A percentile compares a stretch with the other conserved stretches of the same genome.
phyloP scores from a whole-genome alignment of 2,329 filamentous ascomycete genomes.

The Ceratocystis variospora region DNA sequence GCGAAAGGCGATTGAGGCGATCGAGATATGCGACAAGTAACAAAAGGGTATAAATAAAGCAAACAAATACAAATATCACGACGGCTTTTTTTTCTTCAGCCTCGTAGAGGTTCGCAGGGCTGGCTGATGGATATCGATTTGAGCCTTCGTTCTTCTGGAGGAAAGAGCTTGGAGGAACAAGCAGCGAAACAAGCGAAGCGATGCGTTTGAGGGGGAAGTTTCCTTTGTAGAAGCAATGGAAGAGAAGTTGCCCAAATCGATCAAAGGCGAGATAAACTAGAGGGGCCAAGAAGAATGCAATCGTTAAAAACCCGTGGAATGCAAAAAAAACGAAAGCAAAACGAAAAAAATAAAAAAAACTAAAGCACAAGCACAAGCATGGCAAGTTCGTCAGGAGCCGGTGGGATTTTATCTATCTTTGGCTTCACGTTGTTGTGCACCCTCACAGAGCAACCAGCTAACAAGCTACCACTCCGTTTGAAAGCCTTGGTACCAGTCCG shows the following conservation, averaged over 20 bases:
- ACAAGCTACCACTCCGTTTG: background rate
- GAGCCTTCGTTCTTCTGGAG: background rate
- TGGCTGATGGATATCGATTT: background rate
- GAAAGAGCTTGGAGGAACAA: background rate
- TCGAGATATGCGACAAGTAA: background rate
- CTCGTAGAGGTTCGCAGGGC: background rate
- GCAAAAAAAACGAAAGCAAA: background rate
- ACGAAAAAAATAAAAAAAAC: background rate
- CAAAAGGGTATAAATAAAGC: background rate
- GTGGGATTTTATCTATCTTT: slow-evolving; percentile 1
- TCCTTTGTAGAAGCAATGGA: background rate
- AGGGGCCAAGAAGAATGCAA: background rate
- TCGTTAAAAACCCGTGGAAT: slow-evolving; percentile 3
- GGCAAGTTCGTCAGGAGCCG: background rate
- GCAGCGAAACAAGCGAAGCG: background rate
- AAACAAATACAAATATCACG: background rate
- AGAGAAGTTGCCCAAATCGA: background rate
- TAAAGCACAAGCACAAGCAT: background rate
- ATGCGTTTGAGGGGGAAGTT: slow-evolving; percentile 1
- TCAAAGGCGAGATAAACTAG: background rate
- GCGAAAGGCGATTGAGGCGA: background rate
- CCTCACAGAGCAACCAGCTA: slow-evolving; percentile 2
- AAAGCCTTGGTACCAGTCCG: background rate
- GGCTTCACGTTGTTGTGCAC: slow-evolving; percentile 2
- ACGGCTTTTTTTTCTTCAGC: background rate